Evolutionary conservation across 345 rosid species (phyloP), one percentile per base, ranked within the genome.

Genomic region (Pistacia atlantica): DNA sequence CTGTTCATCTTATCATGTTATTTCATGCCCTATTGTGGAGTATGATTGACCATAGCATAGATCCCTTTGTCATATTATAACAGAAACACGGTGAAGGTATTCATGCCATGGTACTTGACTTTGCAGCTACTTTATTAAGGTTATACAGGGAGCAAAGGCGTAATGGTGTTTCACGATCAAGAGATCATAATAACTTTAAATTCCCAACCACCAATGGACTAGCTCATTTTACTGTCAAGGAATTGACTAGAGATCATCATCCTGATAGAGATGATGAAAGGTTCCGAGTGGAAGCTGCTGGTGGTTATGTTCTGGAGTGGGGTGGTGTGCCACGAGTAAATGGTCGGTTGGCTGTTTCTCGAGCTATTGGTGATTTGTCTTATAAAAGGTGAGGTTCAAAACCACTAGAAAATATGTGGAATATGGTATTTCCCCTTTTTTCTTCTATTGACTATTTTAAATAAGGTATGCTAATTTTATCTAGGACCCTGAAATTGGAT

Each of bases 191-290:
- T 54, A 84, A 85, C 72, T 79, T 83, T 12, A 90, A 87, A 77
- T 79, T 75, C 74, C 74, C 79, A 42, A 65, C 81, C 38, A 75
- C 91, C 77, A 79, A 80, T 75, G 98, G 94, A 63, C 77, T 82
- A 33, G 57, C 85, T 54, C 89, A 81, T 83, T 88, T 87, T 76
- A 42, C 77, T 76, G 92, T 86, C 76, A 88, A 88, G 86, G 94
- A 93, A 80, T 83, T 95, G 78, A 93, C 97, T 70, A 86, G 80
- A 75, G 98, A 95, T 79, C 98, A 95, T 85, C 95, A 89, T 78
- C 97, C 97, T 61, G 87, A 86, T 81, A 91, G 97, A 83, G 92
- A 93, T 71, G 98, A 95, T 86, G 98, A 95, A 86, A 91, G 86
- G 83, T 80, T 63, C 58, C 88, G 97, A 78, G 93, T 95, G 72